Evolutionary conservation across 306 rosid species (phyloP).

Genomic region (Crotalaria pallida): DNA sequence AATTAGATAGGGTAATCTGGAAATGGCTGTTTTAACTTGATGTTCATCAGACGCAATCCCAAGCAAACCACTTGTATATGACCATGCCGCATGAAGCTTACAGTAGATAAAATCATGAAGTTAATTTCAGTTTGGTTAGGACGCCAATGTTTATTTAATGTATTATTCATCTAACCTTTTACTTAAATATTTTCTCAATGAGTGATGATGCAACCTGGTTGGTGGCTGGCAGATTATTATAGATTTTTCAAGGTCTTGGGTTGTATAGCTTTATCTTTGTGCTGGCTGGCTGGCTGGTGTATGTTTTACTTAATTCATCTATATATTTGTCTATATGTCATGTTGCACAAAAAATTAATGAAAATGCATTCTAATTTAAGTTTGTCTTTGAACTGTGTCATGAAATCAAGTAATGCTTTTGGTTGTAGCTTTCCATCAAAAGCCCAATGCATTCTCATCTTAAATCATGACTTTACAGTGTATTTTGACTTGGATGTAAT

Average conservation of each 20-base stretch:
- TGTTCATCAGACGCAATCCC: neutral
- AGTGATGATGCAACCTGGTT: constrained; percentile 12
- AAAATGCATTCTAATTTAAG: neutral
- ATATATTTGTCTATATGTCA: neutral
- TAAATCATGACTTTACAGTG: neutral
- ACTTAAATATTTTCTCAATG: neutral
- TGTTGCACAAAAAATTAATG: neutral
- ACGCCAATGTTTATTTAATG: neutral
- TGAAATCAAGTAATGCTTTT: neutral
- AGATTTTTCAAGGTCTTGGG: neutral
- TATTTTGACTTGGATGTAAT: neutral
- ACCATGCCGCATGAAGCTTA: neutral
- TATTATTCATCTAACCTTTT: neutral
- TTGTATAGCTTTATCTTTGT: neutral
- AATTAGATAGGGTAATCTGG: constrained; percentile 5
- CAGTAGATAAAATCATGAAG: neutral
- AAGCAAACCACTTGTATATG: neutral
- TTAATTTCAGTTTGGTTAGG: neutral
- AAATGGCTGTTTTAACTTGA: neutral
- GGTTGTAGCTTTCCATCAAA: neutral
- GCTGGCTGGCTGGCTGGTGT: neutral
- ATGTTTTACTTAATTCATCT: constrained; percentile 6
- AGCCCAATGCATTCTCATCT: neutral
- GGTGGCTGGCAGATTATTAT: neutral
- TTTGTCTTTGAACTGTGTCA: neutral